Conservation (phyloP, 257 asterid species). For the Solanum piurae region DNA sequence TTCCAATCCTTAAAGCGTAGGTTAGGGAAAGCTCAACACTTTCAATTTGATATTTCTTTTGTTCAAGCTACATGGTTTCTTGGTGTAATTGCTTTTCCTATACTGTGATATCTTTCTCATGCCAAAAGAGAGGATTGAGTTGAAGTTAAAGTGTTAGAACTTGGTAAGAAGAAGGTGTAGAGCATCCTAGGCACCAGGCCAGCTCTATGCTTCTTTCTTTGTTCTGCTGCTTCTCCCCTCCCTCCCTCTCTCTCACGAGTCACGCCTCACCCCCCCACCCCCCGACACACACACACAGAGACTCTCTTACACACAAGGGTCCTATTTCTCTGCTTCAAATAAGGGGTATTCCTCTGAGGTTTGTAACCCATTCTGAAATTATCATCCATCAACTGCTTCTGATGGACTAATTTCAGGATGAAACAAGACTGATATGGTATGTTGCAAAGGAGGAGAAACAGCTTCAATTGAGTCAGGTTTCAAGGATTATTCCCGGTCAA, state of each 20-base stretch:
- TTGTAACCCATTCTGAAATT: neutral
- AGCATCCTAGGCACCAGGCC: neutral
- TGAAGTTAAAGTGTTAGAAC: neutral
- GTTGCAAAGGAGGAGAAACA: conserved; percentile 53
- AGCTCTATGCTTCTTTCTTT: neutral
- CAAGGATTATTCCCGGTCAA: conserved; percentile 69
- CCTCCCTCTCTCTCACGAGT: neutral
- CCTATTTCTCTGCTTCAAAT: neutral
- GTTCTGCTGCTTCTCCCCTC: neutral
- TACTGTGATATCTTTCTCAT: neutral
- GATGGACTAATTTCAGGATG: conserved; percentile 41
- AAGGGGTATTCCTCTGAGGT: neutral
- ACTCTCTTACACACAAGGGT: neutral
- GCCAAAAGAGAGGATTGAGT: neutral
- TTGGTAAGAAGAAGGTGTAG: neutral
- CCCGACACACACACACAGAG: neutral
- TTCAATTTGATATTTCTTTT: neutral
- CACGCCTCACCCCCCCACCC: neutral
- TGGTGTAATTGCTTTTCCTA: neutral
- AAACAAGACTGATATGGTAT: conserved; percentile 51
- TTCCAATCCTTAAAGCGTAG: neutral
- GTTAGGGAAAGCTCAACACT: neutral
- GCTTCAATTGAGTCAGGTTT: conserved; percentile 44
- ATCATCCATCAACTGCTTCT: neutral
- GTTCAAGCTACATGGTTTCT: neutral